A percentile compares a stretch with the other conserved stretches of the same genome.
These are phyloP conservation scores for Zelopaecilomyces penicillatus DNA, from an alignment of 2,329 filamentous ascomycete genomes.

Conservation along the genomic window DNA sequence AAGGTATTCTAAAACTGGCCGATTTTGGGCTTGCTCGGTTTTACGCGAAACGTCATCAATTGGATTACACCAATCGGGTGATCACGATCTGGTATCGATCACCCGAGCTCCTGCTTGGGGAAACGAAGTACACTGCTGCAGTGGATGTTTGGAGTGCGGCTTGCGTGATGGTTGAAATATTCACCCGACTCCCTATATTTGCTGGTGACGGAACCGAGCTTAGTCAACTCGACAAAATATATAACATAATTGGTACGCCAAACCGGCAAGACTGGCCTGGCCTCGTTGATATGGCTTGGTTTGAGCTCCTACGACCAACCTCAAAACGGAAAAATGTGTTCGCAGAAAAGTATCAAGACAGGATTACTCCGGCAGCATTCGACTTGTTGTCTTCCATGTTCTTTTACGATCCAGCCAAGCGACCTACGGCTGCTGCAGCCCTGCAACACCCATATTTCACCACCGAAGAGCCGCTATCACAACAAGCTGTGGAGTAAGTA, in stretches of 20 bases:
- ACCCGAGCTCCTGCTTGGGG: slow-evolving; percentile 80
- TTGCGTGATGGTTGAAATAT: slow-evolving; percentile 94
- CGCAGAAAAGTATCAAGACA: slow-evolving; percentile 70
- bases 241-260: slow-evolving; percentile 82
- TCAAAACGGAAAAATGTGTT: slow-evolving; percentile 68
- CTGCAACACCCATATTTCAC: slow-evolving; percentile 84
- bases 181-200: slow-evolving; percentile 87
- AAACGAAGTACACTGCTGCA: slow-evolving; percentile 81
- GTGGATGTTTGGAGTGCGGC: slow-evolving; percentile 97
- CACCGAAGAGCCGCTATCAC: slow-evolving; percentile 66
- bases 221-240: slow-evolving; percentile 94
- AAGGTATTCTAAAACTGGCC: slow-evolving; percentile 81
- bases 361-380: slow-evolving; percentile 71
- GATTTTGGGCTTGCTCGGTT: slow-evolving; percentile 96
- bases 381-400: slow-evolving; percentile 81
- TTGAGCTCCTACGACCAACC: slow-evolving; percentile 76
- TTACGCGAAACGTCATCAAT: slow-evolving; percentile 82
- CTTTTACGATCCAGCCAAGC: slow-evolving; percentile 73
- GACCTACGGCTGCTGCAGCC: slow-evolving; percentile 77
- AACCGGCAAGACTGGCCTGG: slow-evolving; percentile 79
- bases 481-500: slow-evolving; percentile 73
- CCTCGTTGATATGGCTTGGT: slow-evolving; percentile 93
- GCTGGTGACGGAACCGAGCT: slow-evolving; percentile 94
- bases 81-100: slow-evolving; percentile 98
- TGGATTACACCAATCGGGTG: slow-evolving; percentile 96